Base-by-base conservation (phyloP, 495 filamentous ascomycete species). In the Talaromyces borbonicus region DNA sequence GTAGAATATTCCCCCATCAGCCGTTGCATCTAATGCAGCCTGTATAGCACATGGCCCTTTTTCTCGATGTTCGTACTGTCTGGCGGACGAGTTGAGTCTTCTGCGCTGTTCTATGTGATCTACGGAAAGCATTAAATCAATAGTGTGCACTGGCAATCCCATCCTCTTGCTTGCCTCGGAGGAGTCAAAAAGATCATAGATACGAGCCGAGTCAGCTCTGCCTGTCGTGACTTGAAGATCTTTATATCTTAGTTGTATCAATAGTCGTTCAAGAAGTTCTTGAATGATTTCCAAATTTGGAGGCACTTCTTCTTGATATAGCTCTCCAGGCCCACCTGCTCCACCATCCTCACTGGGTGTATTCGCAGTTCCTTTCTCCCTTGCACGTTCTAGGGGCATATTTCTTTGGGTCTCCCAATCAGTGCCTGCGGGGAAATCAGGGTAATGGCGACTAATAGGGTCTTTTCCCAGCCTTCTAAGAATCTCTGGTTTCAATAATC, bases 391-490 rank as follows among this genome's bases (percentile, higher is more conserved):
- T 26, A 24, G 2, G 18, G 39, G 29, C 5, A 15, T 14, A n/a
- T 5, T 18, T 24, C 46, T 20, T 20, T 48, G 46, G 18, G 27
- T n/a, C 30, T 41, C 23, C 33, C 37, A 48, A n/a, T 39, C 46
- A 12, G 22, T 24, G 12, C 19, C 30, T 26, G 29, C 6, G 2
- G 53, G 52, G 27, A 31, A 19, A 6, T 29, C 9, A 12, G 54
- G 51, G 39, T 59, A 61, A 33, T 51, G 48, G 22, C 56, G 46
- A 33, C 62, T 65, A 29, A 65, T 44, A 16, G 62, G 63, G n/a
- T 41, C 16, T 8, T 52, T 49, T 9, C 19, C 12, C 16, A 41
- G 37, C 5, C 47, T 26, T 3, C 37, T 46, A 18, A 23, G 14
- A 20, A 56, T 29, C 6, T 54, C 49, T 23, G 47, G 58, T 43